Conservation (phyloP, 805 yeast species). For the Kodamaea hsintzibuensis region DNA sequence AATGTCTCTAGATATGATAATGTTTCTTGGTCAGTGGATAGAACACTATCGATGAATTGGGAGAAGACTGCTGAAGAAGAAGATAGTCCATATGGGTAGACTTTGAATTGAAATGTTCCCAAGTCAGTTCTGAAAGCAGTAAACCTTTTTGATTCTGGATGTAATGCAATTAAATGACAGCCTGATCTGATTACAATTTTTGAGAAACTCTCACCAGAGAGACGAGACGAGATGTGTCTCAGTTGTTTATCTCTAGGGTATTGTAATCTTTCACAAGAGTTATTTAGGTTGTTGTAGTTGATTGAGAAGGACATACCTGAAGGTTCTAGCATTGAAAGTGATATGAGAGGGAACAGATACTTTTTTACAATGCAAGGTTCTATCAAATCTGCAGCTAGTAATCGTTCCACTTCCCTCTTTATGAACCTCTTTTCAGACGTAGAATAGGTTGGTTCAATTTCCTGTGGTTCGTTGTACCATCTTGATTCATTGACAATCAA, state of each 20-base stretch:
- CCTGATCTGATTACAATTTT: conserved; percentile 2
- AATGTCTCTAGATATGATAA: background rate
- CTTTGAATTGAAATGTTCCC: background rate
- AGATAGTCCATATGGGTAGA: background rate
- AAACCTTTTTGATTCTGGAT: background rate
- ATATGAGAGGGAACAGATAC: background rate
- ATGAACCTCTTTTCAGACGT: background rate
- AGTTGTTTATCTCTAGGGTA: background rate
- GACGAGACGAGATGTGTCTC: background rate
- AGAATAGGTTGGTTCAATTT: background rate
- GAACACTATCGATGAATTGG: background rate
- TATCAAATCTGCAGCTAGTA: background rate
- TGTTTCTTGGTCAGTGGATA: background rate
- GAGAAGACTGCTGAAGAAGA: background rate
- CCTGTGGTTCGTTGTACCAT: background rate
- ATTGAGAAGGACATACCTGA: background rate
- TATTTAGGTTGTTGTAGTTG: background rate
- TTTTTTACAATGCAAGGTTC: background rate
- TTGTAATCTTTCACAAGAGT: background rate
- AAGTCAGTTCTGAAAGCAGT: conserved; percentile 3
- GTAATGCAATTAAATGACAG: conserved; percentile 1
- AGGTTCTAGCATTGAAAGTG: background rate
- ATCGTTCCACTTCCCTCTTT: background rate
- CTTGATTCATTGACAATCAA: background rate
- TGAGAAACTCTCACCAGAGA: background rate